Percentiles rank a stretch among this genome's conserved stretches.
Conservation (phyloP, 2,329 filamentous ascomycete genomes). For the Arthrinium puccinioides region DNA sequence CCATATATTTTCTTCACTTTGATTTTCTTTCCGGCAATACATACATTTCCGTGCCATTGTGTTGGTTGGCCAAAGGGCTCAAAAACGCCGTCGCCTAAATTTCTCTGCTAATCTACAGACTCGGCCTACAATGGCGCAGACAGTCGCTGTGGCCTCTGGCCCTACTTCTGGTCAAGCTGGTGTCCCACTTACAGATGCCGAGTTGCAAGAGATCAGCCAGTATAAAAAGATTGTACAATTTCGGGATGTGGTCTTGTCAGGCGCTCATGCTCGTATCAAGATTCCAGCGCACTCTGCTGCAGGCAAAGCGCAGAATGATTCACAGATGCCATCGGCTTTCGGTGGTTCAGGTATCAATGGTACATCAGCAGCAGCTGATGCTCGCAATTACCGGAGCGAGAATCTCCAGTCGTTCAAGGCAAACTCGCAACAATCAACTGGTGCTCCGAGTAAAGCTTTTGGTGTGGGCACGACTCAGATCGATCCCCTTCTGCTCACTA, state of each 20-base stretch:
- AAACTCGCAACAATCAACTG: slow-evolving; percentile 27
- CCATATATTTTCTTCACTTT: too few relatives aligned
- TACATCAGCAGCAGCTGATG: slow-evolving; percentile 13
- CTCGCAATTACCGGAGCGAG: slow-evolving; percentile 18
- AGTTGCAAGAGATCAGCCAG: slow-evolving; percentile 54
- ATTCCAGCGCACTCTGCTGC: slow-evolving; percentile 28
- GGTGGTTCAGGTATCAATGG: slow-evolving; percentile 3
- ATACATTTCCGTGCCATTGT: too few relatives aligned
- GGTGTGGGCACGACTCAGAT: slow-evolving; percentile 57
- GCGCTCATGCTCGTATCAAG: slow-evolving; percentile 61
- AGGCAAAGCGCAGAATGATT: slow-evolving; percentile 14
- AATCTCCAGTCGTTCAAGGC: slow-evolving; percentile 27
- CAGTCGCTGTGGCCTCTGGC: slow-evolving; percentile 11
- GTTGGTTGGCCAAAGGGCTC: too few relatives aligned
- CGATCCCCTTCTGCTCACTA: slow-evolving; percentile 77
- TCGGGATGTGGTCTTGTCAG: slow-evolving; percentile 73
- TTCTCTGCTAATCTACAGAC: neutral
- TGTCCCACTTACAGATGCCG: slow-evolving; percentile 19
- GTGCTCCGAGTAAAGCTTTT: slow-evolving; percentile 24
- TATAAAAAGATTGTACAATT: slow-evolving; percentile 77
- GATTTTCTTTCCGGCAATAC: too few relatives aligned
- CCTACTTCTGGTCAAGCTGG: slow-evolving; percentile 3
- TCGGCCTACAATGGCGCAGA: slow-evolving; percentile 14
- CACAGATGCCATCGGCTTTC: slow-evolving; percentile 2
- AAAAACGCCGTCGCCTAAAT: too few relatives aligned